Evolutionary conservation across 2,329 filamentous ascomycete genomes (phyloP), one percentile per base, ranked within the genome.

Genomic region (Talaromyces atroroseus): DNA sequence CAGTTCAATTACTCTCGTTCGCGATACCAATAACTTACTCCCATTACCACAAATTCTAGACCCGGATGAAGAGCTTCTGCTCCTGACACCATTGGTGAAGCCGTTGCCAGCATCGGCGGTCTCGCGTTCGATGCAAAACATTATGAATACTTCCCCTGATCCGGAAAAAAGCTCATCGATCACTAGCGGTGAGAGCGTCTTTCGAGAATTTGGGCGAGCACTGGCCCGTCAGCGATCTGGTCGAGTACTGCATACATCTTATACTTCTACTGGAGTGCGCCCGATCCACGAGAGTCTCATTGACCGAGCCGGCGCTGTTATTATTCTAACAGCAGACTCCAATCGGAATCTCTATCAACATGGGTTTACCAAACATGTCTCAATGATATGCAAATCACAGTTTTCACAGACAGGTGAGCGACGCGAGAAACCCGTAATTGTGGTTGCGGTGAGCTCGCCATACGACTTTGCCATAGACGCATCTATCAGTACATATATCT

Each of bases 381-480:
- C 92, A 12, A 94, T 95, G 87, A 92, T 96, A 74, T 96, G 92
- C 73, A 76, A 73, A 57, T 67, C 73, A 8, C 70, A 76, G 45
- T 69, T 67, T 46, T 69, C 71, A 20, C 61, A 67, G 34, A 66
- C 69, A 26, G 74, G 74, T 1, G 71, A 74, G 45, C 66, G 67
- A 57, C 74, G 77, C 10, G 80, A 94, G 70, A 96, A 95, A 73
- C 89, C 92, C 1, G 76, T 96, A 38, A 86, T 96, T 23, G 92
- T 96, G 3, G 88, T 96, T 7, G 89, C 92, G 0, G 92, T 95
- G 63, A 96, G 91, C 72, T 96, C 92, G 0, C 92, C 92, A 0
- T 97, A 96, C 71, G 92, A 97, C 70, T 97, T 97, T 69, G 91
- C 90, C 46, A 91, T 92, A 82, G 92, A 97, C 66, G 87, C 88